phyloP scores from a whole-genome alignment of 2,329 filamentous ascomycete genomes.

The Apiospora hydei region DNA sequence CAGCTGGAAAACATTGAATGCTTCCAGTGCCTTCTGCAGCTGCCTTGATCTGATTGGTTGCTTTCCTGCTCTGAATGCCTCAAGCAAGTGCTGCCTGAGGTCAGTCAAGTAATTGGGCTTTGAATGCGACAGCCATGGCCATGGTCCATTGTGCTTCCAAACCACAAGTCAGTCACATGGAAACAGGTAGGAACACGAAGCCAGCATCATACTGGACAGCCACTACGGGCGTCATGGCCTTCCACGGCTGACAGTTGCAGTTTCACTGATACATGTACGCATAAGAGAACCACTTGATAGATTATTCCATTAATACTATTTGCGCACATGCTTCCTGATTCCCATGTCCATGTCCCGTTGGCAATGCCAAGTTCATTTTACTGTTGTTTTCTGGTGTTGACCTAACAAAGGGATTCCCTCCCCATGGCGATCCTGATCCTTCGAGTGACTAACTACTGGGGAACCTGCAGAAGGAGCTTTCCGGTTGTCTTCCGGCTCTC shows the following conservation, averaged over 20 bases:
- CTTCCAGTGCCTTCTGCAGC: not conserved
- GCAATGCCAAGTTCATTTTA: not conserved
- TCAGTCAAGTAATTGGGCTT: not conserved
- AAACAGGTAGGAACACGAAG: too few relatives aligned
- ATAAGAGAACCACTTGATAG: too few relatives aligned
- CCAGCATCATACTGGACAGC: too few relatives aligned
- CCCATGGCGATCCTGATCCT: not conserved
- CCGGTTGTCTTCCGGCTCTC: conserved; percentile 84
- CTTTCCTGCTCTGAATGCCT: not conserved
- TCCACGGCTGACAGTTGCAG: too few relatives aligned
- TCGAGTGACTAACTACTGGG: conserved; percentile 33
- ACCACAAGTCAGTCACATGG: not conserved
- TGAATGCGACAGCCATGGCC: not conserved
- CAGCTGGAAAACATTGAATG: not conserved
- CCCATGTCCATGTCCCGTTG: too few relatives aligned
- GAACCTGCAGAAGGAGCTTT: conserved; percentile 71
- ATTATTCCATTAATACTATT: too few relatives aligned
- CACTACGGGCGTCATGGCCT: too few relatives aligned
- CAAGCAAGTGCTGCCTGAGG: not conserved
- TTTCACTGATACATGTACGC: too few relatives aligned
- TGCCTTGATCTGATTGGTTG: not conserved
- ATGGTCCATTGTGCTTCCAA: too few relatives aligned
- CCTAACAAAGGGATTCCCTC: not conserved
- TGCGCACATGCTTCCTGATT: too few relatives aligned
- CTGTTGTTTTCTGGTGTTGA: not conserved